Evolutionary conservation across 371 early-diverging fungal species (phyloP), one percentile per base, ranked within the genome.

Genomic region (Coemansia sp.): DNA sequence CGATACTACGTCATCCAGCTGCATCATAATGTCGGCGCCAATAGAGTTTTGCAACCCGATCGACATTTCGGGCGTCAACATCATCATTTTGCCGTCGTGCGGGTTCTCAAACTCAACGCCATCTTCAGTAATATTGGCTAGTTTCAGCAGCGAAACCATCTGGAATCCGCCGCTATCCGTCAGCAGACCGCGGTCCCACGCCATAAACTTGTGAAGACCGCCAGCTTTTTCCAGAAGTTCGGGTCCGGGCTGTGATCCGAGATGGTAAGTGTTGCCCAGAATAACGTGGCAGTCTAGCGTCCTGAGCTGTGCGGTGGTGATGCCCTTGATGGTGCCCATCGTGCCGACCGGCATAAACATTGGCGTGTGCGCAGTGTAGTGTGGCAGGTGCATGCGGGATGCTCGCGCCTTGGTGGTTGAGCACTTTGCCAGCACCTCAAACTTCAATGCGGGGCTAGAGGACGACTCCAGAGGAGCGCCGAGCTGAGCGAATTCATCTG

Each of bases 291-390:
- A 93, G 71, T 92, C 89, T n/a, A 93, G 79, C 40, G 88, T 86
- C 70, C 89, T 86, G 48, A 95, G 73, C 69, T 94, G 95, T 21
- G 89, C 71, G 12, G 89, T 85, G 23, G 91, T 88, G 58, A 95
- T 74, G 15, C 94, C 97, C 75, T 97, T 97, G 83, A 98, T 85
- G 12, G 94, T 89, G 19, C 95, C 98, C 82, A 96, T 92, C 3
- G 98, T 98, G n/a, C 94, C 97, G 9, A 98, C 98, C 5, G 98
- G 97, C 98, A 98, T 98, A 71, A 96, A 98, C 67, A 92, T 90
- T 28, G 98, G 98, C 39, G 93, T 89, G 61, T 90, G 87, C 12
- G 93, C 93, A 4, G 87, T 90, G 28, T 86, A 88, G 82, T 94
- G 94, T 48, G 92, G 93, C 62, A 96, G 80, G n/a, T 84, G 85